Evolutionary conservation across 352 stramenopile species (phyloP), one percentile per base, ranked within the genome.

Genomic region (Blastocystis sp.): DNA sequence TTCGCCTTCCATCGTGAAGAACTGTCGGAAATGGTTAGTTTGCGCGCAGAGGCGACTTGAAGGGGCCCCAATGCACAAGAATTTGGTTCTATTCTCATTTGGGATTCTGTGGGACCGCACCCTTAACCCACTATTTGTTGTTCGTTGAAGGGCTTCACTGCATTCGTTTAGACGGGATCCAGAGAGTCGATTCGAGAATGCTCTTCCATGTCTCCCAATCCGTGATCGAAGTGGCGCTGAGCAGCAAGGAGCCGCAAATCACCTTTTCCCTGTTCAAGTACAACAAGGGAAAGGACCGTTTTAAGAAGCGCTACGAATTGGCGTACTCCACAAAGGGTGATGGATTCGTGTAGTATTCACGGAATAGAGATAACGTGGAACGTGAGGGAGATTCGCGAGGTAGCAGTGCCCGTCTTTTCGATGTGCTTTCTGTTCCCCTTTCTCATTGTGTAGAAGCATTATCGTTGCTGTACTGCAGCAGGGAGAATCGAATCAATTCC

Each of bases 261-360:
- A 60, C 35, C 33, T 80, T 62, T 35, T 24, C 13, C 10, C 13
- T 24, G 1, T 80, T 35, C 31, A 24, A 63, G 60, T 80, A 80
- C 45, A 80, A 80, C 45, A 80, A 80, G 60, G 69, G 69, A 6
- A 80, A 80, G 69, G 21, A 60, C 21, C 69, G 69, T 61, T 80
- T 80, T 41, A 80, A 80, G 45, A 80, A 80, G n/a, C 69, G 69
- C 21, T 80, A 80, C 31, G 69, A 80, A 19, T 35, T 80, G 21
- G 24, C 16, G 45, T 16, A 55, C 9, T 6, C 45, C 6, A 19
- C 16, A 19, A 16, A 55, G 6, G 16, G 45, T 55, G n/a, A n/a
- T n/a, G n/a, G n/a, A n/a, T n/a, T n/a, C n/a, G n/a, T n/a, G n/a
- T n/a, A n/a, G n/a, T n/a, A n/a, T n/a, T n/a, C n/a, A n/a, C n/a